These are phyloP conservation scores for Magnaporthales sp. DNA, from an alignment of 2,329 filamentous ascomycete species.

Conservation along the genomic window DNA sequence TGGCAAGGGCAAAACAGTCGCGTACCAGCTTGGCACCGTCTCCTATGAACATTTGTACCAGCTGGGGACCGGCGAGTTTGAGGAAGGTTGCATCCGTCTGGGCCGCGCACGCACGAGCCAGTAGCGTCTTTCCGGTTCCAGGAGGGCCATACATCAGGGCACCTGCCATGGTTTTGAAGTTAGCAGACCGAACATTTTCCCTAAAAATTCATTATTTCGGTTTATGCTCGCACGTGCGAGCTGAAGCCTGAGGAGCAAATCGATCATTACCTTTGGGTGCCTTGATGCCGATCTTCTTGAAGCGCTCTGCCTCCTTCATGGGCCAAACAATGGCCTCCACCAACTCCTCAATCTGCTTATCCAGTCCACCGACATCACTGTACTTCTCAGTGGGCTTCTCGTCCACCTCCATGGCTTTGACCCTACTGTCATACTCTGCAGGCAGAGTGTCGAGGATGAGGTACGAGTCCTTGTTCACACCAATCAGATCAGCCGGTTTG, in stretches of 20 bases:
- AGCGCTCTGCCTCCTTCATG: slow-evolving; percentile 98
- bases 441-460: slow-evolving; percentile 93
- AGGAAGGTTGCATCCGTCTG: slow-evolving; percentile 98
- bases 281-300: slow-evolving; percentile 99
- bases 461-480: slow-evolving; percentile 98
- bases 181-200: neutral
- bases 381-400: slow-evolving; percentile 99
- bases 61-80: slow-evolving; percentile 92
- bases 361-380: slow-evolving; percentile 90
- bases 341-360: slow-evolving; percentile 98
- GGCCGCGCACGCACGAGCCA: slow-evolving; percentile 91
- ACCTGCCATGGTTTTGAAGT: slow-evolving; percentile 41
- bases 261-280: slow-evolving; percentile 81
- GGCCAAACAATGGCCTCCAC: slow-evolving; percentile 99
- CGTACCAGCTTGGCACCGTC: slow-evolving; percentile 96
- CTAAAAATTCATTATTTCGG: no score
- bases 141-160: slow-evolving; percentile 96
- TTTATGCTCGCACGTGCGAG: no score
- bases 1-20: slow-evolving; percentile 94
- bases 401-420: slow-evolving; percentile 99
- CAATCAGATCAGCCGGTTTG: slow-evolving; percentile 92
- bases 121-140: slow-evolving; percentile 82
- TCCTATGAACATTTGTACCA: slow-evolving; percentile 99
- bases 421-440: slow-evolving; percentile 95
- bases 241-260: neutral